Conservation (phyloP, 2,329 filamentous ascomycete species). For the Dryadomyces quercus-mongolicae region DNA sequence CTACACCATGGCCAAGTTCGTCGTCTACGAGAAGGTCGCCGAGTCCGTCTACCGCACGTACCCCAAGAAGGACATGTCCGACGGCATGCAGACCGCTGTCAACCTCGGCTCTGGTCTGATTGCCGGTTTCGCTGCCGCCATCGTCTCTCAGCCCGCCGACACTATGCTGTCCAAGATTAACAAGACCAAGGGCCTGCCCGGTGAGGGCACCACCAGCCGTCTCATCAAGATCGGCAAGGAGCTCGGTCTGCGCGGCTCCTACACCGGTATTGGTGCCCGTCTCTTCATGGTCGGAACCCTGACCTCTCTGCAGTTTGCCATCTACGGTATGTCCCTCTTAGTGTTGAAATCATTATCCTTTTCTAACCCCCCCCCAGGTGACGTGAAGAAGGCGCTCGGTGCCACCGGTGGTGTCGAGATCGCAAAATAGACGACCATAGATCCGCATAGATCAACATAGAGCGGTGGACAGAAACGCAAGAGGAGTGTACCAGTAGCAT, state of each 20-base stretch:
- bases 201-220: slow-evolving; percentile 63
- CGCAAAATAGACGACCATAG: slow-evolving; percentile 23
- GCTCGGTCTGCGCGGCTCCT: slow-evolving; percentile 61
- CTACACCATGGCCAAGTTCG: slow-evolving; percentile 84
- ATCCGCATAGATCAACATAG: neutral
- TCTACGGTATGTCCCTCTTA: slow-evolving; percentile 55
- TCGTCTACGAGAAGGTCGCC: slow-evolving; percentile 72
- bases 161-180: slow-evolving; percentile 86
- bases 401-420: slow-evolving; percentile 71
- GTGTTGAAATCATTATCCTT: too few relatives aligned
- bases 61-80: slow-evolving; percentile 55
- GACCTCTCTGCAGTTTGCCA: slow-evolving; percentile 67
- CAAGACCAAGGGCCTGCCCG: slow-evolving; percentile 71
- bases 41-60: slow-evolving; percentile 52
- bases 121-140: slow-evolving; percentile 66
- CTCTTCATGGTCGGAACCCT: slow-evolving; percentile 46
- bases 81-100: slow-evolving; percentile 55
- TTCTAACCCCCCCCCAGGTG: slow-evolving; percentile 14
- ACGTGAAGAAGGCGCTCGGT: slow-evolving; percentile 56
- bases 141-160: slow-evolving; percentile 74
- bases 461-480: neutral
- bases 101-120: slow-evolving; percentile 37
- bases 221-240: slow-evolving; percentile 72
- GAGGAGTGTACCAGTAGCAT: slow-evolving; percentile 4
- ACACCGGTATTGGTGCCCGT: slow-evolving; percentile 61